Evolutionary conservation across 2,329 filamentous ascomycete species (phyloP).

Genomic region (Colletotrichum siamense): DNA sequence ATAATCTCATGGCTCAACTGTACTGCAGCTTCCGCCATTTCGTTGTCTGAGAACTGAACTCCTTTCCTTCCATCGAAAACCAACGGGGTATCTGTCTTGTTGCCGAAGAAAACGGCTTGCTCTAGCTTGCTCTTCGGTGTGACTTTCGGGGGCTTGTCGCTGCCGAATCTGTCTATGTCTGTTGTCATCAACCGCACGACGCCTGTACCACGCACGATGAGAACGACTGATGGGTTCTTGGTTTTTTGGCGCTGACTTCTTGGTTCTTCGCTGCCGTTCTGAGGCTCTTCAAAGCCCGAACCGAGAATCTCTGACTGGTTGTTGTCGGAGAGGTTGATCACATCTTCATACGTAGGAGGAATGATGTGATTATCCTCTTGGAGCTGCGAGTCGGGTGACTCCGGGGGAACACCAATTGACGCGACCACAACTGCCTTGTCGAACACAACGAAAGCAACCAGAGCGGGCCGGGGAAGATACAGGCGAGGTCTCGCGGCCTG

Average conservation of each 20-base stretch:
- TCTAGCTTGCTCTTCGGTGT: conserved; percentile 90
- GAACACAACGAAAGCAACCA: conserved; percentile 84
- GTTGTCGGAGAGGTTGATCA: conserved; percentile 77
- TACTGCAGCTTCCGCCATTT: conserved; percentile 79
- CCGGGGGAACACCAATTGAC: conserved; percentile 71
- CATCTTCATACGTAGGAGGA: conserved; percentile 80
- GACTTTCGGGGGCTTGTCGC: conserved; percentile 64
- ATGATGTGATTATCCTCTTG: conserved; percentile 69
- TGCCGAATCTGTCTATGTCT: conserved; percentile 65
- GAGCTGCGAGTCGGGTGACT: conserved; percentile 79
- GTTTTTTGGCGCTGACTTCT: conserved; percentile 58
- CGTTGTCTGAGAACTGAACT: conserved; percentile 69
- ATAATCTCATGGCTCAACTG: conserved; percentile 83
- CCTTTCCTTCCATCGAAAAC: conserved; percentile 76
- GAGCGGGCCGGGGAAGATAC: conserved; percentile 77
- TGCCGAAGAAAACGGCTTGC: conserved; percentile 92
- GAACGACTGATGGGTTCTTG: conserved; percentile 67
- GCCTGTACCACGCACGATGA: conserved; percentile 68
- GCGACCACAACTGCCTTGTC: conserved; percentile 78
- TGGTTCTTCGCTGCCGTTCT: conserved; percentile 47
- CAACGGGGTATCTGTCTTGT: conserved; percentile 83
- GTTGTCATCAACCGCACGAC: conserved; percentile 64
- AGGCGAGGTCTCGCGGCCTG: conserved; percentile 64
- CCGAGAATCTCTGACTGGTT: conserved; percentile 68
- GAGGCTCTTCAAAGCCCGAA: conserved; percentile 67